Percentiles rank a stretch among this genome's conserved stretches.
Evolutionary conservation across 805 yeast species (phyloP).

Genomic region (Zygoascus biomembranicola): DNA sequence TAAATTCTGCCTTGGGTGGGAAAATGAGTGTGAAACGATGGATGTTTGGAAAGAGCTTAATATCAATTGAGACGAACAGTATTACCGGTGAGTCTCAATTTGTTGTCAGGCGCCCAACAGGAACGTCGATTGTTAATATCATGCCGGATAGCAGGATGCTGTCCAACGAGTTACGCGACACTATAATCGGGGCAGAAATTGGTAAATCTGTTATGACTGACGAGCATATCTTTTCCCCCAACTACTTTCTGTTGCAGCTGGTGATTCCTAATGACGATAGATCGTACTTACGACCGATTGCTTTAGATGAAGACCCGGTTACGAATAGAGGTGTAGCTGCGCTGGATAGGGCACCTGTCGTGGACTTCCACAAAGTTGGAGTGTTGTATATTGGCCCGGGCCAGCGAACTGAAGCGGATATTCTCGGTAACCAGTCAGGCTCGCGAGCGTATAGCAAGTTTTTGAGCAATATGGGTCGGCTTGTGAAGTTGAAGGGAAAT

Average conservation of each 20-base stretch:
- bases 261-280: conserved; percentile 35
- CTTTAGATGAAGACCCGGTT: conserved; percentile 42
- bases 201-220: background rate
- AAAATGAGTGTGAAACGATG: conserved; percentile 35
- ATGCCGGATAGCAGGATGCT: conserved; percentile 17
- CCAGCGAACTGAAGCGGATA: conserved; percentile 55
- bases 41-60: conserved; percentile 51
- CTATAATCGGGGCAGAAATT: background rate
- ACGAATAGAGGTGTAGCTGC: conserved; percentile 47
- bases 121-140: conserved; percentile 42
- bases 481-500: conserved; percentile 50
- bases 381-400: conserved; percentile 63
- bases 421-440: conserved; percentile 56
- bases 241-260: conserved; percentile 45
- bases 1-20: background rate
- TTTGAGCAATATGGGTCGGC: conserved; percentile 47
- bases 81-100: conserved; percentile 43
- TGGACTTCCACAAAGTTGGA: conserved; percentile 73
- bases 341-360: conserved; percentile 69
- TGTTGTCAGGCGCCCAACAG: conserved; percentile 59
- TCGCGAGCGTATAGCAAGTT: conserved; percentile 56
- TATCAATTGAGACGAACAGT: conserved; percentile 48
- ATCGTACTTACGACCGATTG: conserved; percentile 36
- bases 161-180: conserved; percentile 9
- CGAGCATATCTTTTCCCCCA: conserved; percentile 31